Base-by-base conservation (phyloP, 148 eudicot species). In the Silene uniflora region DNA sequence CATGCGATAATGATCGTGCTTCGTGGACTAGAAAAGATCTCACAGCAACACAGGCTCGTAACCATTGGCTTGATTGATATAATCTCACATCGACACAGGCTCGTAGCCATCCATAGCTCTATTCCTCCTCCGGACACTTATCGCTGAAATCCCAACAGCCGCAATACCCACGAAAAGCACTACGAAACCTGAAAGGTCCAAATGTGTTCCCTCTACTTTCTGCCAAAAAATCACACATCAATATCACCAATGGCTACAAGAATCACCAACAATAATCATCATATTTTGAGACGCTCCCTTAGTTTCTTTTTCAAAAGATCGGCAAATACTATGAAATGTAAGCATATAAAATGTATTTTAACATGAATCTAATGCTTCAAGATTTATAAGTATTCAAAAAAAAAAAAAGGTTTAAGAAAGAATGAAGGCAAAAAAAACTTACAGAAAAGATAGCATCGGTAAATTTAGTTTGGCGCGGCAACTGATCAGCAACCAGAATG, bases 401-500 rank as follows among this genome's bases (percentile, higher is more conserved):
- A 64, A 29, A 7, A 3, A 35, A 1, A 32, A 56, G n/a, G n/a
- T n/a, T n/a, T n/a, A 69, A 4, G 68, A 29, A 44, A 47, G n/a
- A 59, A 10, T 17, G 0, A 21, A 42, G 10, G 49, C 2, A 7
- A 49, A 64, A 49, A 64, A 70, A 52, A 24, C 78, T 70, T 74
- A 82, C 84, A 63, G 44, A 42, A 27, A 73, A 25, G 39, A 69
- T 44, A 56, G 60, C 29, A 10, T 47, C 75, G 29, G 73, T 32
- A 71, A 1, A 10, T 69, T 29, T 63, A 65, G 14, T 62, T 16
- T 76, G 76, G 54, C 19, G 65, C 0, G 90, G 80, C 16, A 81
- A 42, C 25, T 89, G 73, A 64, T 90, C 89, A 18, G 97, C 91
- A 55, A 94, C 83, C 75, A 94, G 77, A 63, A 94, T 75, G 86